Evolutionary conservation across 208 protist genomes (phyloP), one percentile per base, ranked within the genome.

Genomic region (Porcisia deanei): DNA sequence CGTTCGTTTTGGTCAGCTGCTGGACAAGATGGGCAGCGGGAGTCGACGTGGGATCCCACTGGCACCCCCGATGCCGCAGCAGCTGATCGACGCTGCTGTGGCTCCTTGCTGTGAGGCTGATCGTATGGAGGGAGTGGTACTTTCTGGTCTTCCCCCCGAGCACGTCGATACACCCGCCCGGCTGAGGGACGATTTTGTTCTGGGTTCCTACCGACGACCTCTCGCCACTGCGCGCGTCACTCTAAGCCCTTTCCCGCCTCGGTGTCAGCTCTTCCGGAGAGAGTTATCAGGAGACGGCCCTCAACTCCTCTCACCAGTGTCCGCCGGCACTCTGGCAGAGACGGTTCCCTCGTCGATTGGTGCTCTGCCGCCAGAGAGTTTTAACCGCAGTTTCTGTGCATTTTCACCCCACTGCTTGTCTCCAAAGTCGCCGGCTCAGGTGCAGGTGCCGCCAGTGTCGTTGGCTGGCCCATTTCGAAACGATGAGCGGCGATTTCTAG

Each of bases 401-500:
- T 34, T 54, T 7, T 73, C 77, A 4, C 71, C 77, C 7, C 49
- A 55, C 8, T 25, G 45, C 54, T 39, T 45, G 14, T 63, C 55
- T 3, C 53, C 43, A 10, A n/a, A 60, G 47, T 73, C 59, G 30
- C 77, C 72, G 3, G 58, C 57, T 18, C 47, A 20, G 9, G 58
- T 65, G 30, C 47, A 20, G 66, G 14, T 77, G 30, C 75, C 71
- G 45, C 59, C 75, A 20, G 39, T 61, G 25, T 58, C 67, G 52
- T 37, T 80, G 8, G 67, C 69, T 1, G 81, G 85, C 6, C 77
- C 79, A 1, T 25, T 89, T 10, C 76, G 75, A 9, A 22, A 53
- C 5, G 81, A 83, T 37, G 85, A 88, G 73, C 16, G 9, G 39
- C 81, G 81, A 58, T 82, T 81, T 43, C 74, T 89, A 1, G 82